Base-by-base conservation (phyloP, 768 basidiomycete species). In the Russula sp. region DNA sequence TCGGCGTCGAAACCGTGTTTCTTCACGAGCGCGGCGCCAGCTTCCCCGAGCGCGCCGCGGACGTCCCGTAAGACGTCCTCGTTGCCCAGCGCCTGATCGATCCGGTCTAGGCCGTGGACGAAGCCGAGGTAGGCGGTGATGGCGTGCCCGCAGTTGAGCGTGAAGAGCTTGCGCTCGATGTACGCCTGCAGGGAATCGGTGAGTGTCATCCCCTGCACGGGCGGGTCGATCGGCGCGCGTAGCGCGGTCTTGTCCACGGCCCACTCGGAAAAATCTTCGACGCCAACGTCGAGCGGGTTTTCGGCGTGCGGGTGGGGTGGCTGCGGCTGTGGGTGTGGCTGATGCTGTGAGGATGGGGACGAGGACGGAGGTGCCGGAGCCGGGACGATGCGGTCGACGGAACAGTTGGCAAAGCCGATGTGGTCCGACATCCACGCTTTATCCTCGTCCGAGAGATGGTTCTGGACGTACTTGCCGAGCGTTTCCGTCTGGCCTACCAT, bases 91-190 rank as follows among this genome's bases (percentile, higher is more conserved):
- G 72, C 71, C 25, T 66, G 66, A 63, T 72, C 71, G 64, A 76
- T 72, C 22, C 73, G 74, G 41, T 35, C 38, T 32, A 70, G 63
- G 25, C 70, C 68, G 42, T 71, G 65, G 45, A 75, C 65, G 64
- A 70, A 69, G 18, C 76, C 76, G 45, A 77, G 74, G 66, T 76
- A 77, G 7, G 75, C 76, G 32, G 69, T 65, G 56, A 73, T 73
- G 6, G 75, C 75, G 65, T 77, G 76, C 4, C 75, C 76, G 50
- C 73, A 72, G 65, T 77, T 77, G 51, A 77, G 73, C 36, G 76
- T 76, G 70, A 74, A 77, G 49, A 77, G 74, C 65, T 77, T 77
- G 61, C 76, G 73, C 65, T 77, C 75, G 65, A 76, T 70, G 65
- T 74, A 77, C 45, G 71, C 69, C 16, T 67, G 51, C 35, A 77